phyloP scores from a whole-genome alignment of 768 basidiomycete species.

The Auricularia sp. region DNA sequence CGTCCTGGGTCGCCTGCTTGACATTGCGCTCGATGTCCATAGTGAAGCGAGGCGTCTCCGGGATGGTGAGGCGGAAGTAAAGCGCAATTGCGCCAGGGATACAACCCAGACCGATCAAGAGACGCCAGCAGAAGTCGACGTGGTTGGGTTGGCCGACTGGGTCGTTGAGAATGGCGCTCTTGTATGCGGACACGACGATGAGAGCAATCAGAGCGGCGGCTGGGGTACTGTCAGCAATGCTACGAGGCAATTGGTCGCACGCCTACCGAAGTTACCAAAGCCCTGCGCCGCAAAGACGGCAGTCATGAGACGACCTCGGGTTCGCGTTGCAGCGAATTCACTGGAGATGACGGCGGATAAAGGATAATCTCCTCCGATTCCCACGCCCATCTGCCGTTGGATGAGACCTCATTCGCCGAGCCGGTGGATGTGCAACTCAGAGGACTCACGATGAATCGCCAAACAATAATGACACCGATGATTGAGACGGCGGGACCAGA shows the following conservation, averaged over 20 bases:
- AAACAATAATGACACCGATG: conserved; percentile 68
- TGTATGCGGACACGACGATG: conserved; percentile 60
- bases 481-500: conserved; percentile 56
- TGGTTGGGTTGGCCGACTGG: conserved; percentile 29
- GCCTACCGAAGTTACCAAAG: conserved; percentile 72
- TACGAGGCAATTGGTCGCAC: neutral
- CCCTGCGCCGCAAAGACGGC: conserved; percentile 82
- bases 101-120: conserved; percentile 81
- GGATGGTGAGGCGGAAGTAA: conserved; percentile 89
- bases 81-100: conserved; percentile 73
- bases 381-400: conserved; percentile 51
- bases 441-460: conserved; percentile 60
- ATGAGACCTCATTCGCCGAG: neutral
- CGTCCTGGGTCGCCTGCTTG: conserved; percentile 62
- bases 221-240: conserved; percentile 16
- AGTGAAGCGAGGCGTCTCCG: conserved; percentile 84
- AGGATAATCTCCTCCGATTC: conserved; percentile 87
- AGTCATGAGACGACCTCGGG: conserved; percentile 80
- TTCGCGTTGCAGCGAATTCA: conserved; percentile 72
- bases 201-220: conserved; percentile 59
- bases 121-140: conserved; percentile 76
- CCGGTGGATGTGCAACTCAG: conserved; percentile 21
- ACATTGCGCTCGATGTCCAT: conserved; percentile 89
- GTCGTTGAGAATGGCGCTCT: conserved; percentile 42
- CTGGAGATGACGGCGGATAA: conserved; percentile 78